These are phyloP conservation scores for Lipomyces spencermartinsiae DNA, from an alignment of 805 yeast species.

Conservation along the genomic window DNA sequence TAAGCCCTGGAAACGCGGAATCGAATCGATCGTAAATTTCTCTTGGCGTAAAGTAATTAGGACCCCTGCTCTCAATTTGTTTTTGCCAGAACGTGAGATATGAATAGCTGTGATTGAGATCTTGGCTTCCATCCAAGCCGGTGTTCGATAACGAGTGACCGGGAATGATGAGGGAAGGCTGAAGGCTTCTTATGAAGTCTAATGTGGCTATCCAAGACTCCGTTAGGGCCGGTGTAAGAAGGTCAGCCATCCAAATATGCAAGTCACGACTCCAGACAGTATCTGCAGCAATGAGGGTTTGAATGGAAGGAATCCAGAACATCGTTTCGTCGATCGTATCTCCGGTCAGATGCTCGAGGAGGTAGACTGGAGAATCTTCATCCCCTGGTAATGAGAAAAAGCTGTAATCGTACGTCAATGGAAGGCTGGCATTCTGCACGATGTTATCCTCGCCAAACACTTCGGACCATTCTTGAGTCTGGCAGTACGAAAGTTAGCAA, in stretches of 20 bases:
- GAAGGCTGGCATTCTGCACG: not conserved
- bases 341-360: not conserved
- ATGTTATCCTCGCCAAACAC: not conserved
- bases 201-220: not conserved
- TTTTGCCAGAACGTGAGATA: not conserved
- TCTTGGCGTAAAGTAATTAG: not conserved
- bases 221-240: not conserved
- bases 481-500: not conserved
- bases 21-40: not conserved
- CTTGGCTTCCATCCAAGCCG: not conserved
- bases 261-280: not conserved
- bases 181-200: not conserved
- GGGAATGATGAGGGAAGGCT: not conserved
- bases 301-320: slow-evolving; percentile 1
- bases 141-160: not conserved
- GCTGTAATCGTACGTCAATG: not conserved
- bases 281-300: not conserved
- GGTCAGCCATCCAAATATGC: not conserved
- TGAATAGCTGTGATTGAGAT: not conserved
- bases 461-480: not conserved
- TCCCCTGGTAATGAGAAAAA: not conserved
- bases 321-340: not conserved
- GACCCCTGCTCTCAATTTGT: not conserved
- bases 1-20: not conserved
- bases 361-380: not conserved